Base-by-base conservation (phyloP, 306 rosid genomes). In the Cucurbita argyrosperma region DNA sequence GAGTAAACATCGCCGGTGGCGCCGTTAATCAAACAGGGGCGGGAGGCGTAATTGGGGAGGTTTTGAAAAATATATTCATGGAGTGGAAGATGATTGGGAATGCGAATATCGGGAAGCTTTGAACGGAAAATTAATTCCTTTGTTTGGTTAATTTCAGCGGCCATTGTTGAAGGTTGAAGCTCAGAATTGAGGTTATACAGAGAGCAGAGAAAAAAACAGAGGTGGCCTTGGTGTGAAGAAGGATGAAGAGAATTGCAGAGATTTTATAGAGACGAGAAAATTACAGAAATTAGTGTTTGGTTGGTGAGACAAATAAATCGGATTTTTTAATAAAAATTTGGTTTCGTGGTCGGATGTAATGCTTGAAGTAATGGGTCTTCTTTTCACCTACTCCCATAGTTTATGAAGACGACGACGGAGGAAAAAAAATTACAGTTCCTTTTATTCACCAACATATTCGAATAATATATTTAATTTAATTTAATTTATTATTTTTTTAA, bases 71-170 rank as follows among this genome's bases (percentile, higher is more conserved):
- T 76, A 10, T 80, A 92, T 0, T 87, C 51, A 16, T 92, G 92
- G 11, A 92, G 88, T 1, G 96, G 89, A 60, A 88, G 83, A 52
- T 90, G 83, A 21, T 88, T 87, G 8, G 96, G 98, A 80, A 92
- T 86, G 83, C 79, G 52, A 46, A 92, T 90, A 16, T 90, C 90
- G 0, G 88, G 89, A n/a, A 92, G 96, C 72, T 80, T 88, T 0
- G 96, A 92, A 54, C 86, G 81, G 87, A 78, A 92, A 14, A 90
- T 76, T 80, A 84, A 66, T 3, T 82, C 85, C 1, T 76, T 58
- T 2, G 73, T 67, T 42, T 77, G 49, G 8, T 76, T 69, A 7
- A 39, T 43, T 60, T 81, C 79, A 18, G 66, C 1, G 15, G 72
- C 30, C 55, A 79, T 81, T 81, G 78, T 77, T 15, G 45, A 68